Percentiles rank a stretch among this genome's conserved stretches.
Evolutionary conservation across 768 basidiomycete genomes (phyloP).

Genomic region (Tricholoma saponaceum): DNA sequence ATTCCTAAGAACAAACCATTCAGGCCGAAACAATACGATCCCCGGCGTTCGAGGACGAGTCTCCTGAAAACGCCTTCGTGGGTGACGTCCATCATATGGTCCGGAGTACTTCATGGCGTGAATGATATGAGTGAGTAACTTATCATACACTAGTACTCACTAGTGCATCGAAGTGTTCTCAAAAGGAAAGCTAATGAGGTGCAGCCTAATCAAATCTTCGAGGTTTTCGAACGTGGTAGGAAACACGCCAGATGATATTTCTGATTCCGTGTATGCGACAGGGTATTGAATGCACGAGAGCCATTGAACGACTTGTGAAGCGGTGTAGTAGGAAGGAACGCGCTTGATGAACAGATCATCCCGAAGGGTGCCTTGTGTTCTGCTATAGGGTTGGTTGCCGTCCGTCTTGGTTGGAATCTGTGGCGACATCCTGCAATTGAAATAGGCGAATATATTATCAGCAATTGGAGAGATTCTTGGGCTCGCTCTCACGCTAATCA

Average conservation of each 20-base stretch:
- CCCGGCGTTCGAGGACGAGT: conserved; percentile 12
- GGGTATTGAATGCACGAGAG: conserved; percentile 21
- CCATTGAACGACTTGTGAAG: conserved; percentile 17
- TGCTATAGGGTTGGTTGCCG: background rate
- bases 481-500: background rate
- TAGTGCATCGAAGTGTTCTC: conserved; percentile 37
- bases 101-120: background rate
- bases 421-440: background rate
- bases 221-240: conserved; percentile 24
- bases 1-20: conserved; percentile 16
- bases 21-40: conserved; percentile 21
- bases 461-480: background rate
- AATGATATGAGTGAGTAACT: background rate
- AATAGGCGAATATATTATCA: background rate
- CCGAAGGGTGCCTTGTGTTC: conserved; percentile 5
- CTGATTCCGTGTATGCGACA: conserved; percentile 10
- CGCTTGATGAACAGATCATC: conserved; percentile 9
- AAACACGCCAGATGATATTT: conserved; percentile 16
- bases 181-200: conserved; percentile 31
- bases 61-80: conserved; percentile 14
- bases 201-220: conserved; percentile 19
- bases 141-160: conserved; percentile 16
- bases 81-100: conserved; percentile 9
- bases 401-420: background rate
- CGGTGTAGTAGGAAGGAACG: conserved; percentile 9